Evolutionary conservation across 257 asterid genomes (phyloP).

Genomic region (Solanum dulcamara): DNA sequence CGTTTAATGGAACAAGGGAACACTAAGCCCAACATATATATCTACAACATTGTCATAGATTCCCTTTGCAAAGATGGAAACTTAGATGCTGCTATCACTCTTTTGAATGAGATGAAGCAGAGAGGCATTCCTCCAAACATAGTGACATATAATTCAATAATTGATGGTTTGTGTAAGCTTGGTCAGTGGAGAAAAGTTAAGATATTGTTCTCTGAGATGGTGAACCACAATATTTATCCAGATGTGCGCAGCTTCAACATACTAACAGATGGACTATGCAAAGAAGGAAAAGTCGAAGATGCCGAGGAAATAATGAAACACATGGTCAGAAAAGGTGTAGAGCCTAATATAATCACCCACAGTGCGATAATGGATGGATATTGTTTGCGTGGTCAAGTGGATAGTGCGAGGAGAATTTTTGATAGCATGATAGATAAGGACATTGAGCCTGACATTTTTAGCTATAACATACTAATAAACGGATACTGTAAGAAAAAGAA

Average conservation of each 20-base stretch:
- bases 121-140: not conserved
- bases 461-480: no score
- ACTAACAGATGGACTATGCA: not conserved
- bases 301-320: not conserved
- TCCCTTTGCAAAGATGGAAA: not conserved
- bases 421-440: not conserved
- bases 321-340: not conserved
- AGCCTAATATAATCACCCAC: not conserved
- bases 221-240: not conserved
- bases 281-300: not conserved
- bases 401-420: not conserved
- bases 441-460: not conserved
- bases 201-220: not conserved
- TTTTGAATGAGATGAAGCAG: not conserved
- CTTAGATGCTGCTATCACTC: not conserved
- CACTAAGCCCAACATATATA: not conserved
- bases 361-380: not conserved
- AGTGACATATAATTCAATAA: not conserved
- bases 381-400: not conserved
- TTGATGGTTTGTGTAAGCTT: not conserved
- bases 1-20: not conserved
- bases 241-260: not conserved
- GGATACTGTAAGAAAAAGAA: not conserved
- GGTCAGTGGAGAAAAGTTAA: not conserved
- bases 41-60: not conserved